Conservation (phyloP, 1,284 basidiomycete species). For the Trametes sp. region DNA sequence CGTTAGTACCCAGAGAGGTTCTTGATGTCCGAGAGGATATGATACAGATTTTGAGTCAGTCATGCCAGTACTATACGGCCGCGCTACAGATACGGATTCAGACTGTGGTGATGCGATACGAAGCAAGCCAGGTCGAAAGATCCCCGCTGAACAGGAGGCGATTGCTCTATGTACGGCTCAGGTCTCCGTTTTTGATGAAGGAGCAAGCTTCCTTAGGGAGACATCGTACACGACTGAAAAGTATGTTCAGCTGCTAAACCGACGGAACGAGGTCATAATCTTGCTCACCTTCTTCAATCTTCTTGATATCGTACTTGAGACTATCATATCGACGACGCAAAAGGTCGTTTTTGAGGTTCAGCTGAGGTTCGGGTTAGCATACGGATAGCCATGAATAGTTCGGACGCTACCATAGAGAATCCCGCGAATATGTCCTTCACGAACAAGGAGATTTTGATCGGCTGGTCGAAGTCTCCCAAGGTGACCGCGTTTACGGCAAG, state of each 20-base stretch:
- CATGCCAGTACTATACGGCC: no score
- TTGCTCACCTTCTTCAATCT: constrained; percentile 82
- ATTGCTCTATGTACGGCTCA: no score
- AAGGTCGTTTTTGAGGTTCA: constrained; percentile 90
- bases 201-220: constrained; percentile 74
- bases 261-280: not conserved
- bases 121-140: no score
- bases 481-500: constrained; percentile 86
- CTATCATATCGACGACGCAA: constrained; percentile 83
- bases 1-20: no score
- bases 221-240: constrained; percentile 83
- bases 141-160: no score
- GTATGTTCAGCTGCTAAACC: not conserved
- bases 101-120: no score
- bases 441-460: constrained; percentile 80
- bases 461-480: constrained; percentile 81
- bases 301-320: constrained; percentile 89
- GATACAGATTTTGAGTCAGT: no score
- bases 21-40: no score
- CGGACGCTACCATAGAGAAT: constrained; percentile 78
- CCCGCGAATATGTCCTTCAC: constrained; percentile 85
- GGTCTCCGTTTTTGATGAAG: constrained; percentile 22
- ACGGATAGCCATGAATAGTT: no score
- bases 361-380: constrained; percentile 47
- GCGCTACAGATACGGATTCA: no score